phyloP scores from a whole-genome alignment of 306 rosid species.

The Comarum palustre region DNA sequence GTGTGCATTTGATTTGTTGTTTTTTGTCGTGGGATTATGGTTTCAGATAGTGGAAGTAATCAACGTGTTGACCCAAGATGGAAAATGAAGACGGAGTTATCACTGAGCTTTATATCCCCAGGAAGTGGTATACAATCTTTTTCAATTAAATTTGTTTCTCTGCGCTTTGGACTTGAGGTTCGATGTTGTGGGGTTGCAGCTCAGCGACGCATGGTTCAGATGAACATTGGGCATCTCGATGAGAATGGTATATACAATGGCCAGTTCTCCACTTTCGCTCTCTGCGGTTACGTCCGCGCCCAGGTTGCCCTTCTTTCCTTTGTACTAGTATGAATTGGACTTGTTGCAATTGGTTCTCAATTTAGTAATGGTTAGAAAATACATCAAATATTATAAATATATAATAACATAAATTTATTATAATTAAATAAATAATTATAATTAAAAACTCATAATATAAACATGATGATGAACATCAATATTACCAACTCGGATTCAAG shows the following conservation, averaged over 20 bases:
- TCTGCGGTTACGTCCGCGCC: conserved; percentile 56
- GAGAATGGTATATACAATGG: conserved; percentile 56
- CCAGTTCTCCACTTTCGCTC: conserved; percentile 58
- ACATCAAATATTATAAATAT: too few relatives aligned
- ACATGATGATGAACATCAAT: too few relatives aligned
- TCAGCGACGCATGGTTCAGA: conserved; percentile 65
- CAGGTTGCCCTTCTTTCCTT: conserved; percentile 33
- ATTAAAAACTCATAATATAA: too few relatives aligned
- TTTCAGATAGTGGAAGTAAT: conserved; percentile 1
- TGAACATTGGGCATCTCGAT: conserved; percentile 63
- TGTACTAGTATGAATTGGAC: too few relatives aligned
- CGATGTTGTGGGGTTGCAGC: conserved; percentile 25
- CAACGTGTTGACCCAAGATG: conserved; percentile 26
- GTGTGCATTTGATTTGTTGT: too few relatives aligned
- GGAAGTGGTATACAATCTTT: conserved; percentile 45
- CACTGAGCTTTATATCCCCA: conserved; percentile 61
- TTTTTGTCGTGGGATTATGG: background rate
- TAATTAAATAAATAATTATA: too few relatives aligned
- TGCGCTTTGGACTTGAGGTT: background rate
- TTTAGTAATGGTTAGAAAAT: too few relatives aligned
- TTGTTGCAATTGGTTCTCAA: background rate
- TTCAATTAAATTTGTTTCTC: background rate
- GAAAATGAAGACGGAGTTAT: conserved; percentile 60
- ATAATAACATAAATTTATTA: too few relatives aligned
- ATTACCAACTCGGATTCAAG: too few relatives aligned